Evolutionary conservation across 202 grass and related monocot species (phyloP).

Genomic region (Carex arenaria): DNA sequence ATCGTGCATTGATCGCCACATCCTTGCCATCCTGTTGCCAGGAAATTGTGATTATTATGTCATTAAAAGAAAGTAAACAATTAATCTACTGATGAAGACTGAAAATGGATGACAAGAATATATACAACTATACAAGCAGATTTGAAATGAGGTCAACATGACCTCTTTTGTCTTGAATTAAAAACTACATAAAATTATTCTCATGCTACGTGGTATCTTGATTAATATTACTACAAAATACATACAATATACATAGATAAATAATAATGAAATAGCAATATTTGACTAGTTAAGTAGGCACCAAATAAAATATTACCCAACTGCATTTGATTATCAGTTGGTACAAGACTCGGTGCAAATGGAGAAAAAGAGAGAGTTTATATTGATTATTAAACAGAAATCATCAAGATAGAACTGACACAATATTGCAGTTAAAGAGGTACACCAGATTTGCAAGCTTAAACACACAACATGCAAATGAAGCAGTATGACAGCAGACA

Average conservation of each 20-base stretch:
- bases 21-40: slow-evolving; percentile 62
- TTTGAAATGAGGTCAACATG: neutral
- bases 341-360: neutral
- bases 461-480: neutral
- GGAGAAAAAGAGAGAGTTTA: neutral
- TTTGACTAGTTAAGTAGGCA: neutral
- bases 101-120: neutral
- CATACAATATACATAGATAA: neutral
- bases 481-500: slow-evolving; percentile 2
- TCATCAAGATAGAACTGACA: neutral
- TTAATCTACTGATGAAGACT: neutral
- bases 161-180: neutral
- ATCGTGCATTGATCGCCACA: slow-evolving; percentile 68
- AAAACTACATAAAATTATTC: neutral
- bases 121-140: neutral
- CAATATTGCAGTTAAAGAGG: neutral
- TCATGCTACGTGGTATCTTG: neutral
- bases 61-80: neutral
- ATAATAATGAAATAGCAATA: neutral
- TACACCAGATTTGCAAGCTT: neutral
- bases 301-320: neutral
- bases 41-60: neutral
- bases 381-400: neutral
- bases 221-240: neutral
- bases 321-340: neutral